Evolutionary conservation across 352 stramenopile species (phyloP).

Genomic region (Globisporangium perplexum): DNA sequence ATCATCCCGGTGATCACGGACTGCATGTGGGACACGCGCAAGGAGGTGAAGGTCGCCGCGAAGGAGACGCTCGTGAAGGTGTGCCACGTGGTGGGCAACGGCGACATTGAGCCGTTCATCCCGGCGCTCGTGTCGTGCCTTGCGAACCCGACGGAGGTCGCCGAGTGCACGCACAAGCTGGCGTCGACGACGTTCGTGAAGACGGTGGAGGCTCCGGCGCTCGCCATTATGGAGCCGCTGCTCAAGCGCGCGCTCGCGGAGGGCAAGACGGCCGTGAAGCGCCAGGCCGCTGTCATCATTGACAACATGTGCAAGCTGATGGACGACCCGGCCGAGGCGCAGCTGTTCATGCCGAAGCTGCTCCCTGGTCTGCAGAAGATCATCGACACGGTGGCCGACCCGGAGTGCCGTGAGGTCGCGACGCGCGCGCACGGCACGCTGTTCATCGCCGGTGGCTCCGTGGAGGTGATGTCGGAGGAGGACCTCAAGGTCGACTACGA

Average conservation of each 20-base stretch:
- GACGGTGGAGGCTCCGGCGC: conserved; percentile 93
- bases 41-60: conserved; percentile 95
- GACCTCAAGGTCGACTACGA: conserved; percentile 92
- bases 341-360: conserved; percentile 97
- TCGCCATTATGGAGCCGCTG: conserved; percentile 97
- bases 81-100: conserved; percentile 97
- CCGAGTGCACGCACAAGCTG: conserved; percentile 98
- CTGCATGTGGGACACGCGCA: conserved; percentile 99
- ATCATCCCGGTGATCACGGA: conserved; percentile 97
- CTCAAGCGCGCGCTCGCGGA: conserved; percentile 93
- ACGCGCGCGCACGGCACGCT: conserved; percentile 92
- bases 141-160: conserved; percentile 95
- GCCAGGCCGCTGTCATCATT: conserved; percentile 98
- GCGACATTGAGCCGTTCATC: conserved; percentile 99
- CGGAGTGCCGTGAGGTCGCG: conserved; percentile 95
- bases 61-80: conserved; percentile 93
- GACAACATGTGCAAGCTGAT: conserved; percentile 99
- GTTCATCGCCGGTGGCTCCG: conserved; percentile 91
- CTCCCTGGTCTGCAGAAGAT: conserved; percentile 96
- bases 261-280: conserved; percentile 95
- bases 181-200: conserved; percentile 99
- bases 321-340: conserved; percentile 95
- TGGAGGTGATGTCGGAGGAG: conserved; percentile 83
- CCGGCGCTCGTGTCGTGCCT: conserved; percentile 96
- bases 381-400: conserved; percentile 94